Conservation (phyloP, 2,329 filamentous ascomycete species). For the Cladosporium sp. region DNA sequence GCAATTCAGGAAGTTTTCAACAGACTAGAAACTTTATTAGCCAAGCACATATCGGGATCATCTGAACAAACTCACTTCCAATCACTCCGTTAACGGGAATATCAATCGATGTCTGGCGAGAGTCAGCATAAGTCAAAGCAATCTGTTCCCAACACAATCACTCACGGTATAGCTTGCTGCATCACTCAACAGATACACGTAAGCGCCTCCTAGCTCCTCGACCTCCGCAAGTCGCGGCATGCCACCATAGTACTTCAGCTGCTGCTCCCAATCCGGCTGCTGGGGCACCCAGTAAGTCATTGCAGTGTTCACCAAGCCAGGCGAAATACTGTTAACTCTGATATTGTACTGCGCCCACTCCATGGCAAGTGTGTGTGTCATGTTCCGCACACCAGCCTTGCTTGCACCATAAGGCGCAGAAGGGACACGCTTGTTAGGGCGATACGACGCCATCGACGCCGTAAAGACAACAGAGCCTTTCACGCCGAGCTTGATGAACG, state of each 20-base stretch:
- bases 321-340: conserved; percentile 56
- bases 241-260: conserved; percentile 13
- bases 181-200: conserved; percentile 44
- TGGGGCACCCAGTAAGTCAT: conserved; percentile 27
- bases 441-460: conserved; percentile 30
- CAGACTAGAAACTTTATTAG: not conserved
- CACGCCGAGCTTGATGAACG: conserved; percentile 28
- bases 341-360: conserved; percentile 52
- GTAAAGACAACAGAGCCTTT: conserved; percentile 32
- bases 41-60: no score
- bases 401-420: conserved; percentile 26
- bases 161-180: conserved; percentile 34
- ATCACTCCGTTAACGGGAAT: conserved; percentile 37
- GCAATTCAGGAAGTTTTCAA: not conserved
- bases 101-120: conserved; percentile 47
- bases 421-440: conserved; percentile 26
- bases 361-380: conserved; percentile 53
- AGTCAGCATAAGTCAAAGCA: conserved; percentile 48
- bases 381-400: conserved; percentile 44
- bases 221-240: conserved; percentile 24
- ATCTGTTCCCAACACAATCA: conserved; percentile 38
- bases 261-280: conserved; percentile 14
- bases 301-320: conserved; percentile 46
- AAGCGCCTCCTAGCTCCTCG: conserved; percentile 43
- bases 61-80: conserved; percentile 17